Percentiles rank a stretch among this genome's conserved stretches.
Conservation (phyloP, 805 yeast genomes). For the Pichia nakasei region DNA sequence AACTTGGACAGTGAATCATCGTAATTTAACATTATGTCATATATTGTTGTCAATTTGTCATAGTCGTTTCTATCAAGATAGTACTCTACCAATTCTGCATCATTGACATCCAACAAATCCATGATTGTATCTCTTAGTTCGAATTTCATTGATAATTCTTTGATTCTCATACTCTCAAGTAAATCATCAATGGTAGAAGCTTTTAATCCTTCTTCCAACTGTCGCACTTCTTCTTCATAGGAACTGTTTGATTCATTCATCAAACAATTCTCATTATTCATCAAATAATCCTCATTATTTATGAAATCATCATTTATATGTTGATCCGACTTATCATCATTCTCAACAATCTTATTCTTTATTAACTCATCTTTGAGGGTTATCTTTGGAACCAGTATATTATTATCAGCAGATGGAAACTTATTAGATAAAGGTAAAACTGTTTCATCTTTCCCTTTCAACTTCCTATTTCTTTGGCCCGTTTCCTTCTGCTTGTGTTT, state of each 20-base stretch:
- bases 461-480: too few species aligned
- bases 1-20: conserved; percentile 12
- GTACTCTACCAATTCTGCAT: conserved; percentile 10
- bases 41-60: conserved; percentile 11
- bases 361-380: too few species aligned
- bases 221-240: not conserved
- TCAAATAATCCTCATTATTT: too few species aligned
- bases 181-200: conserved; percentile 6
- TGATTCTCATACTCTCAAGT: not conserved
- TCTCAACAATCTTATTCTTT: too few species aligned
- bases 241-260: not conserved
- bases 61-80: conserved; percentile 9
- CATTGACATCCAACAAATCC: conserved; percentile 1
- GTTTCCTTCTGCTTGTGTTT: too few species aligned
- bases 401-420: too few species aligned
- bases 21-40: conserved; percentile 15
- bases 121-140: conserved; percentile 13
- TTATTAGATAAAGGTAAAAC: too few species aligned
- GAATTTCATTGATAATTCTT: conserved; percentile 1
- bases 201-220: conserved; percentile 8
- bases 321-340: too few species aligned
- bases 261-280: too few species aligned
- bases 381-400: too few species aligned
- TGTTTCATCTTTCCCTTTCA: too few species aligned
- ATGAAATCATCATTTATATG: too few species aligned